phyloP scores from a whole-genome alignment of 441 rosid genomes.

The Populus hybrid region DNA sequence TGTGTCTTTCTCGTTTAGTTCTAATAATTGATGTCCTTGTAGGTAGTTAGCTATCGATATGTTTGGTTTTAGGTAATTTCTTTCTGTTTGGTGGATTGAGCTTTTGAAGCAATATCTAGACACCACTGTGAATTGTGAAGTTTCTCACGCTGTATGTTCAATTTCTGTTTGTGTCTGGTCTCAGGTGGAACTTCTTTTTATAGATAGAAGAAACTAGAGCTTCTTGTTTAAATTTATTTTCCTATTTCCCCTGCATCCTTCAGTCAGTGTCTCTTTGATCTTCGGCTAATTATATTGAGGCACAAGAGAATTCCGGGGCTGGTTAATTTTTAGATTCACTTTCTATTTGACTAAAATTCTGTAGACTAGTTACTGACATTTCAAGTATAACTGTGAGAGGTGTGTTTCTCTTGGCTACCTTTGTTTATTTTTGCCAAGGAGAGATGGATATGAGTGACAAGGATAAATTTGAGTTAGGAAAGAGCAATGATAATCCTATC shows the following conservation, averaged over 20 bases:
- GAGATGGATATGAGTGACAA: slow-evolving; percentile 69
- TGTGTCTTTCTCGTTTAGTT: slow-evolving; percentile 19
- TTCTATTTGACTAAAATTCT: slow-evolving; percentile 18
- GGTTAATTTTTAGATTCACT: slow-evolving; percentile 20
- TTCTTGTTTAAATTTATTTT: slow-evolving; percentile 20
- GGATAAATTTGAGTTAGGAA: slow-evolving; percentile 59
- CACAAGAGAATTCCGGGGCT: slow-evolving; percentile 15
- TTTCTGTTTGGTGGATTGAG: slow-evolving; percentile 17
- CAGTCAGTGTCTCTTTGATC: slow-evolving; percentile 14
- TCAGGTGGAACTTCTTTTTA: slow-evolving; percentile 19
- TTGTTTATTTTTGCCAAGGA: slow-evolving; percentile 23
- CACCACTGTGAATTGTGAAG: slow-evolving; percentile 12
- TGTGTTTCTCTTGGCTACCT: slow-evolving; percentile 21
- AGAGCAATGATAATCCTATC: slow-evolving; percentile 44
- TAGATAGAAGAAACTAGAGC: slow-evolving; percentile 8
- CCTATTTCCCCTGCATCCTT: slow-evolving; percentile 13
- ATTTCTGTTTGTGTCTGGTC: slow-evolving; percentile 10
- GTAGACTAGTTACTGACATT: slow-evolving; percentile 12
- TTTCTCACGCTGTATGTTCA: slow-evolving; percentile 24
- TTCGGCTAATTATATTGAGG: slow-evolving; percentile 24
- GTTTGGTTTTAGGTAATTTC: background rate
- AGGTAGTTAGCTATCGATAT: background rate
- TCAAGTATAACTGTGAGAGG: slow-evolving; percentile 25
- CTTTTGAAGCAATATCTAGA: slow-evolving; percentile 16
- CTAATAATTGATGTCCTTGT: slow-evolving; percentile 5